Conservation (phyloP, 805 yeast genomes). For the Lipomyces yamanashiensis region DNA sequence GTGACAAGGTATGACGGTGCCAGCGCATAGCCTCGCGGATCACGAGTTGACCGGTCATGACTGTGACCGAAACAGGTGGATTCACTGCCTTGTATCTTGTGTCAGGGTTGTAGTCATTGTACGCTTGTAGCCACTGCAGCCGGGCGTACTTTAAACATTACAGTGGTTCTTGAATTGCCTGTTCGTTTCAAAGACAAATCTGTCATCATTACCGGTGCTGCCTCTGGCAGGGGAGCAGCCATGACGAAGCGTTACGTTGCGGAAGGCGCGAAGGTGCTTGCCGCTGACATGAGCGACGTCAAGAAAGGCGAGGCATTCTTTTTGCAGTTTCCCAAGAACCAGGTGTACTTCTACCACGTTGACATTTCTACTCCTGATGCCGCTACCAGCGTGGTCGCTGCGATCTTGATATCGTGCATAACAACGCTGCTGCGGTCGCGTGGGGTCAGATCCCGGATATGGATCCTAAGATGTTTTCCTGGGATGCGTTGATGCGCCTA, state of each 20-base stretch:
- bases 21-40: too few relatives aligned
- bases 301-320: not conserved
- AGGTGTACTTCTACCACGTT: not conserved
- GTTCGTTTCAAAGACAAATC: constrained; percentile 39
- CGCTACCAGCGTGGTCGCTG: not conserved
- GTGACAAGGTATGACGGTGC: too few relatives aligned
- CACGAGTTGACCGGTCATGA: too few relatives aligned
- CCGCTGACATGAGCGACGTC: not conserved
- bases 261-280: constrained; percentile 1
- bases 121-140: too few relatives aligned
- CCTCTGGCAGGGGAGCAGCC: constrained; percentile 9
- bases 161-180: not conserved
- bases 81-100: too few relatives aligned
- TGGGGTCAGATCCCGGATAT: not conserved
- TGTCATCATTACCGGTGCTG: constrained; percentile 11
- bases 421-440: not conserved
- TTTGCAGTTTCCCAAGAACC: not conserved
- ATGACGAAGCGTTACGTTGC: constrained; percentile 1
- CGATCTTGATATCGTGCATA: not conserved
- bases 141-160: too few relatives aligned
- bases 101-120: too few relatives aligned
- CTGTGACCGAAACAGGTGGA: too few relatives aligned
- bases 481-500: not conserved
- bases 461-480: not conserved
- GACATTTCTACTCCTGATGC: not conserved